phyloP scores from a whole-genome alignment of 352 stramenopile species.

The Globisporangium nodosum region DNA sequence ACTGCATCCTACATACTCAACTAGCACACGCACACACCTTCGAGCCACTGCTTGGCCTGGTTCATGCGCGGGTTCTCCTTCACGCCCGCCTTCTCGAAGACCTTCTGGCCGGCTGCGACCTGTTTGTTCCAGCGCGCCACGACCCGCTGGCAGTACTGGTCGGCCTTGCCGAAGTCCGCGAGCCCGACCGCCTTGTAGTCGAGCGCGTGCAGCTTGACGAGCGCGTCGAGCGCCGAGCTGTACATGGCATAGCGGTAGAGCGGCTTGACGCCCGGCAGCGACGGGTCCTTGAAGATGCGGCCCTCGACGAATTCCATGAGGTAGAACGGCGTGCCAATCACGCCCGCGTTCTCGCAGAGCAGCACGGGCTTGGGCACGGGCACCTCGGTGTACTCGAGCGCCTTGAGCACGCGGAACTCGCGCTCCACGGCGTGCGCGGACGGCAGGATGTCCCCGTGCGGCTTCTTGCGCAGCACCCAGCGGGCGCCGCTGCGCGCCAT shows the following conservation, averaged over 20 bases:
- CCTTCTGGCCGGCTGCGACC: constrained; percentile 38
- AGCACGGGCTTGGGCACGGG: constrained; percentile 57
- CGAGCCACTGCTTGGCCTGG: constrained; percentile 53
- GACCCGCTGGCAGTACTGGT: constrained; percentile 72
- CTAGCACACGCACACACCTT: constrained; percentile 5
- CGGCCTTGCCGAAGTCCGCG: constrained; percentile 47
- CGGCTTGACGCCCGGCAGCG: constrained; percentile 50
- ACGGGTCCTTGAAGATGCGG: constrained; percentile 69
- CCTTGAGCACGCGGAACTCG: constrained; percentile 67
- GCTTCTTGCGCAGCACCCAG: constrained; percentile 84
- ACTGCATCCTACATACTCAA: background rate
- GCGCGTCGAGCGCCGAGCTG: constrained; percentile 58
- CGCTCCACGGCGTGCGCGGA: constrained; percentile 79
- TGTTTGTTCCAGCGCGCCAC: constrained; percentile 70
- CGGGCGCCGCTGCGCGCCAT: constrained; percentile 46
- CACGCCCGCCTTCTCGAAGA: constrained; percentile 45
- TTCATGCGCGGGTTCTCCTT: constrained; percentile 51
- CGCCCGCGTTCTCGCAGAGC: constrained; percentile 51
- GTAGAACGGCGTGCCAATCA: constrained; percentile 77
- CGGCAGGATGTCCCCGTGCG: constrained; percentile 67
- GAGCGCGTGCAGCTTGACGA: constrained; percentile 59
- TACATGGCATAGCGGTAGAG: constrained; percentile 82
- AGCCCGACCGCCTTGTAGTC: constrained; percentile 57
- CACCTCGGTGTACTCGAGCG: constrained; percentile 61
- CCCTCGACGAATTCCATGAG: constrained; percentile 79